These are phyloP conservation scores for Nemania sp. DNA, from an alignment of 2,329 filamentous ascomycete genomes.

Conservation along the genomic window DNA sequence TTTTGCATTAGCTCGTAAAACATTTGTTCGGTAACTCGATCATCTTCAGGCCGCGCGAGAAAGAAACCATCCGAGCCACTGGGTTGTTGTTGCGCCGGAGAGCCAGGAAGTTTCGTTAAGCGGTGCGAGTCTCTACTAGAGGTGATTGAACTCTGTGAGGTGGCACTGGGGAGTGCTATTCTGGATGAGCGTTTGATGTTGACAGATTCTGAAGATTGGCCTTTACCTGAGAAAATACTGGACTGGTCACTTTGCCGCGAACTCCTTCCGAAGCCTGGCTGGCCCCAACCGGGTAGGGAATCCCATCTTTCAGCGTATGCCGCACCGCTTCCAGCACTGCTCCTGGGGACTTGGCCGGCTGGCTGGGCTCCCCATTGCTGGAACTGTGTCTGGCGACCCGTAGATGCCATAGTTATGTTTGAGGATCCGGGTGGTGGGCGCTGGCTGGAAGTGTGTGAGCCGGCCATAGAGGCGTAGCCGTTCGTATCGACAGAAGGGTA, in stretches of 20 bases:
- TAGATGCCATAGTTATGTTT: slow-evolving; percentile 72
- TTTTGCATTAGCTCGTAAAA: slow-evolving; percentile 96
- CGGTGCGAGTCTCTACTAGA: slow-evolving; percentile 61
- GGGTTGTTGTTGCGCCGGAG: slow-evolving; percentile 36
- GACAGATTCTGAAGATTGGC: slow-evolving; percentile 46
- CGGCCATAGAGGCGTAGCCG: slow-evolving; percentile 52
- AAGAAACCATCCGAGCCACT: slow-evolving; percentile 56
- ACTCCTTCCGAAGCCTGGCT: slow-evolving; percentile 31
- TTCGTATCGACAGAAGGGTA: slow-evolving; percentile 74
- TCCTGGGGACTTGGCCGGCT: slow-evolving; percentile 41
- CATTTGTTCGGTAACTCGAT: slow-evolving; percentile 84
- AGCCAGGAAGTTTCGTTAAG: slow-evolving; percentile 55
- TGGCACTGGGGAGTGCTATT: slow-evolving; percentile 56
- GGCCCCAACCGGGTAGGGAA: slow-evolving; percentile 45
- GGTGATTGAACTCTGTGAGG: slow-evolving; percentile 59
- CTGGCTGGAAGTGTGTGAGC: slow-evolving; percentile 62
- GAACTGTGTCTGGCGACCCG: slow-evolving; percentile 71
- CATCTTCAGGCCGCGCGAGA: slow-evolving; percentile 75
- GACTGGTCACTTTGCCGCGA: slow-evolving; percentile 51
- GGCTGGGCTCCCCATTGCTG: slow-evolving; percentile 71
- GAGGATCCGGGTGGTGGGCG: slow-evolving; percentile 60
- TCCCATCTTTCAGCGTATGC: slow-evolving; percentile 65
- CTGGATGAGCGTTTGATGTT: slow-evolving; percentile 51
- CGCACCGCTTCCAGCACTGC: slow-evolving; percentile 54
- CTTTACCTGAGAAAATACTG: slow-evolving; percentile 61